These are phyloP conservation scores for Ehretia macrophylla DNA, from an alignment of 257 asterid species.

Conservation along the genomic window DNA sequence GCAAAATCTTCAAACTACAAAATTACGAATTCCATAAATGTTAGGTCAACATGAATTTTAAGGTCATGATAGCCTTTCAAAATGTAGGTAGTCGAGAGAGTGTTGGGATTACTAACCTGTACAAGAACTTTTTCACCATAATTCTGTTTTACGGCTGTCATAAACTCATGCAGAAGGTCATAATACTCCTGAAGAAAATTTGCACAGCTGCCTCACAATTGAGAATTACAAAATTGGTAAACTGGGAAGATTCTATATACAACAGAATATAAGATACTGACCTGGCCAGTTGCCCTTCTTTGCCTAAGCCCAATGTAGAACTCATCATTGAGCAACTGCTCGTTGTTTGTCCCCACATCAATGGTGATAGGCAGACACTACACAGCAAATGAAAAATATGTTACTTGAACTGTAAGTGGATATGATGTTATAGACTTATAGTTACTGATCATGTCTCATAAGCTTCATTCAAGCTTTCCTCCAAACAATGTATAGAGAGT, in stretches of 20 bases:
- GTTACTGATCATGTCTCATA: too few relatives aligned
- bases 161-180: slow-evolving; percentile 81
- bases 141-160: slow-evolving; percentile 87
- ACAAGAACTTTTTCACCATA: slow-evolving; percentile 93
- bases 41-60: slow-evolving; percentile 1
- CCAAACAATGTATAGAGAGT: too few relatives aligned
- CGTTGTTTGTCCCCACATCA: slow-evolving; percentile 93
- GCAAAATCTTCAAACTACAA: slow-evolving; percentile 92
- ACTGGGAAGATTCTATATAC: not conserved
- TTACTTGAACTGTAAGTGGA: not conserved
- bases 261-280: slow-evolving; percentile 7
- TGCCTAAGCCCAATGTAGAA: slow-evolving; percentile 93
- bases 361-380: slow-evolving; percentile 90
- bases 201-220: not conserved
- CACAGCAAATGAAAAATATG: not conserved
- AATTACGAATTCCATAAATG: not conserved
- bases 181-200: slow-evolving; percentile 61
- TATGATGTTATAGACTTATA: too few relatives aligned
- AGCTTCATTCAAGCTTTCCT: too few relatives aligned
- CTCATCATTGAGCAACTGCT: slow-evolving; percentile 65
- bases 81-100: slow-evolving; percentile 1
- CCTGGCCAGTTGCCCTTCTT: slow-evolving; percentile 83
- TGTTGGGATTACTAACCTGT: slow-evolving; percentile 51
- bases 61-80: not conserved
- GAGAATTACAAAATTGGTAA: not conserved